Base-by-base conservation (phyloP, 345 rosid genomes). In the Hibiscus mutabilis region DNA sequence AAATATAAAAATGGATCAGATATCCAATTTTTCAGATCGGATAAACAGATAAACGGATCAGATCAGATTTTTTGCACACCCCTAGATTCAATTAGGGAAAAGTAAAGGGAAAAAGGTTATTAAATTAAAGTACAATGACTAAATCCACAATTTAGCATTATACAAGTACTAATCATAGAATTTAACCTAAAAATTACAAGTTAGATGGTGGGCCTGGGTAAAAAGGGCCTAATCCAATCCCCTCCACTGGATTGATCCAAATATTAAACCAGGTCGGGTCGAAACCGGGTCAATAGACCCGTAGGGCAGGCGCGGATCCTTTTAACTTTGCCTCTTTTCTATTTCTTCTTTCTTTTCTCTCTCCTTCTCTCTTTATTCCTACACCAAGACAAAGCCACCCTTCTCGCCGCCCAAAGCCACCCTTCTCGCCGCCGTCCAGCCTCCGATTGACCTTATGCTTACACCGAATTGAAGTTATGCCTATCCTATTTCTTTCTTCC, bases 71-170 rank as follows among this genome's bases (percentile, higher is more conserved):
- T n/a, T n/a, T n/a, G n/a, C n/a, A n/a, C n/a, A n/a, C n/a, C n/a
- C n/a, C n/a, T n/a, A n/a, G 79, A 63, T 78, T 74, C 70, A 67
- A 61, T 68, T 22, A 47, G 31, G 14, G 72, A n/a, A 75, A 59
- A 70, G 40, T 2, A 31, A 19, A 42, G n/a, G 49, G n/a, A 70
- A 25, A n/a, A 60, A 37, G 44, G n/a, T 52, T 58, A 71, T 59
- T 52, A 63, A 35, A 18, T 2, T 14, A 14, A 12, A 44, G 16
- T 10, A 44, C 0, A 53, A 27, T 16, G 31, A 25, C 64, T 68
- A 4, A 55, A 73, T 40, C 15, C 15, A 56, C 22, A 60, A 44
- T 52, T 69, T 3, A 31, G 35, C 35, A 31, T 31, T 31, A 31
- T 31, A 31, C 5, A 5, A 31, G 35, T 31, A 31, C 35, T 31